Percentiles rank a stretch among this genome's conserved stretches.
Evolutionary conservation across 2,329 filamentous ascomycete species (phyloP).

Genomic region (Monosporascus ibericus): DNA sequence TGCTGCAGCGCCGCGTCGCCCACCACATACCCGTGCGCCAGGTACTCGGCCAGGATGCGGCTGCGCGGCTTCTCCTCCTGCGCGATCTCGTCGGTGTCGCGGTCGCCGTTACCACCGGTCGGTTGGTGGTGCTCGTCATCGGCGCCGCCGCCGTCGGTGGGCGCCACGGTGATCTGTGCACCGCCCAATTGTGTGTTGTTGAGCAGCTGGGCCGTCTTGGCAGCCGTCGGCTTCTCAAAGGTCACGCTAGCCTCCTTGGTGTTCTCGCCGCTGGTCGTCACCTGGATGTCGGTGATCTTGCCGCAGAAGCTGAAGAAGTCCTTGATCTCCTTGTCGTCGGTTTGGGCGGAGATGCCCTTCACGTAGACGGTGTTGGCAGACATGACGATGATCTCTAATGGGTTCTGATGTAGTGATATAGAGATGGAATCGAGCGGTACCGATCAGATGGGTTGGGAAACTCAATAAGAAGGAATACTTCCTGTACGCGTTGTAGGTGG

Average conservation of each 20-base stretch:
- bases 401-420: background rate
- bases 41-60: conserved; percentile 91
- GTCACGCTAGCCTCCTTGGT: conserved; percentile 83
- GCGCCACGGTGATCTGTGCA: conserved; percentile 72
- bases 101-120: conserved; percentile 44
- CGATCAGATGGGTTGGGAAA: background rate
- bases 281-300: conserved; percentile 80
- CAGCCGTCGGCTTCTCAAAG: conserved; percentile 94
- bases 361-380: conserved; percentile 70
- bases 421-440: background rate
- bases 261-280: conserved; percentile 59
- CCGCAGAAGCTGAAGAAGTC: conserved; percentile 98
- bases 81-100: conserved; percentile 63
- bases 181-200: conserved; percentile 93
- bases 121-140: conserved; percentile 28
- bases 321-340: conserved; percentile 82
- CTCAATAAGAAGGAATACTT: background rate
- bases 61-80: conserved; percentile 97
- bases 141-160: conserved; percentile 58
- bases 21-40: conserved; percentile 88
- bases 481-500: background rate
- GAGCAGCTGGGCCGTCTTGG: conserved; percentile 92
- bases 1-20: conserved; percentile 69
- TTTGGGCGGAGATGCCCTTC: conserved; percentile 77
- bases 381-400: conserved; percentile 34